phyloP scores from a whole-genome alignment of 1,284 basidiomycete species.

The Melanopsichium pennsylvanicum region DNA sequence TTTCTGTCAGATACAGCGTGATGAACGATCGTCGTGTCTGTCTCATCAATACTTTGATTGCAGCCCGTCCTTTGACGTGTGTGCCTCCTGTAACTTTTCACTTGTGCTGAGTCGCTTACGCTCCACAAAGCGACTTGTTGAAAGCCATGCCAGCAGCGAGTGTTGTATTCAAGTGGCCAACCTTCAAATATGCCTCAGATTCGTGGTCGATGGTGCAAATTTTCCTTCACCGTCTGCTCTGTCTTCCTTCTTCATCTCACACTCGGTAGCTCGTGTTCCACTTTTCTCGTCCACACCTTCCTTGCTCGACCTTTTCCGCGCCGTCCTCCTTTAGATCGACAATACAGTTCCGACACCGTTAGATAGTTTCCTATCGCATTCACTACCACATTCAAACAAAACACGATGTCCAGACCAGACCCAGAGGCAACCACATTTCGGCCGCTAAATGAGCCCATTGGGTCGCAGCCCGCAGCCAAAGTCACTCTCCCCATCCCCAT shows the following conservation, averaged over 20 bases:
- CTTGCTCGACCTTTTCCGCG: background rate
- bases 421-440: constrained; percentile 38
- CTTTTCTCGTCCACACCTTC: background rate
- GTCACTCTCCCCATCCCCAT: constrained; percentile 58
- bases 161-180: too few relatives aligned
- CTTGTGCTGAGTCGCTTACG: background rate
- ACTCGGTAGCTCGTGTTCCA: background rate
- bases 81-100: too few relatives aligned
- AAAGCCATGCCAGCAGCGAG: background rate
- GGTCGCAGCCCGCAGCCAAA: constrained; percentile 28
- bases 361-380: too few relatives aligned
- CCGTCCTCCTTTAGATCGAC: background rate
- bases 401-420: constrained; percentile 30
- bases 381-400: background rate
- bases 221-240: background rate
- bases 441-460: constrained; percentile 38
- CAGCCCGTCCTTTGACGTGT: background rate
- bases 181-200: too few relatives aligned
- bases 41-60: too few relatives aligned
- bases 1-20: background rate
- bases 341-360: too few relatives aligned
- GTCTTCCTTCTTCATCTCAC: background rate
- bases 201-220: too few relatives aligned
- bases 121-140: background rate
- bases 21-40: background rate